Percentiles rank a stretch among this genome's conserved stretches.
These are phyloP conservation scores for Epichloe bromicola DNA, from an alignment of 2,329 filamentous ascomycete genomes.

Conservation along the genomic window DNA sequence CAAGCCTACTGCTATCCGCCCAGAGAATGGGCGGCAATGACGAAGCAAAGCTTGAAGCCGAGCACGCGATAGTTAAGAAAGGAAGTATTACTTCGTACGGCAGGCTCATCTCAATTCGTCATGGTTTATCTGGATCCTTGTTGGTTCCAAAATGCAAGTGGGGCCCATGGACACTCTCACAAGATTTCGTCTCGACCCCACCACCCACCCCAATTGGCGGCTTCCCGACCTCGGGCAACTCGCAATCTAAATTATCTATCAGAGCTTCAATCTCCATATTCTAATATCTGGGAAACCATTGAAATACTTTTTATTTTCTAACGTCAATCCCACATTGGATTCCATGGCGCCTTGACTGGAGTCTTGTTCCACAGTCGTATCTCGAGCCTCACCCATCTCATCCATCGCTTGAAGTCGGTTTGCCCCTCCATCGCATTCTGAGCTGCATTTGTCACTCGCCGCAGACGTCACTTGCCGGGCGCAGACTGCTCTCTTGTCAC, in stretches of 20 bases:
- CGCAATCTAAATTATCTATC: neutral
- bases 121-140: neutral
- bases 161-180: no score
- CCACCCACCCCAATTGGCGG: neutral
- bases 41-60: neutral
- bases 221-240: neutral
- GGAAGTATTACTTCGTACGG: no score
- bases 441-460: neutral
- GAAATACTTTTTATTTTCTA: neutral
- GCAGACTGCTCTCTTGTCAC: neutral
- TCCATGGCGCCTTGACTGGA: no score
- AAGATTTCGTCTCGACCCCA: neutral
- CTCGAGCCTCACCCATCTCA: neutral
- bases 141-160: neutral
- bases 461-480: neutral
- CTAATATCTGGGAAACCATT: neutral
- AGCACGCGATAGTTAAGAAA: neutral
- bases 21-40: neutral
- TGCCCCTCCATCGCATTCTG: neutral
- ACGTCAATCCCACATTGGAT: neutral
- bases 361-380: neutral
- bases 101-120: neutral
- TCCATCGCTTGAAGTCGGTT: neutral
- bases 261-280: neutral
- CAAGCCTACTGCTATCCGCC: constrained; percentile 3